Base-by-base conservation (phyloP, 2,329 filamentous ascomycete species). In the Bipolaris gigantea region DNA sequence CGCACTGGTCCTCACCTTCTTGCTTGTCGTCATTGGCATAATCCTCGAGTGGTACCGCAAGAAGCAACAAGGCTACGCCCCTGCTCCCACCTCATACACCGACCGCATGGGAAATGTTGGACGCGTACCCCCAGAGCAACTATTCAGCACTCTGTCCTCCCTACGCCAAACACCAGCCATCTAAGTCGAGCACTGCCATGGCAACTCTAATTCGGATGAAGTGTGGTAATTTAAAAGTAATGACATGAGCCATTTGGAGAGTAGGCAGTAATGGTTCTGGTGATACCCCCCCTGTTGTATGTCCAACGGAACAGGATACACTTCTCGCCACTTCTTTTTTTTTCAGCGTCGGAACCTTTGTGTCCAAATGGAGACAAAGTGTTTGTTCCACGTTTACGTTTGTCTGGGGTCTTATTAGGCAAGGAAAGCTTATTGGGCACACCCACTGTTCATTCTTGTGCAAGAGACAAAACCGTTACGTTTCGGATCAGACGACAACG, bases 51-150 rank as follows among this genome's bases (percentile, higher is more conserved):
- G 89, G 56, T 80, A 88, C 56, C 85, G 90, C 64, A 88, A 91
- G 76, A 87, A 83, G 77, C 84, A 85, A 44, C 89, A 93, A 71
- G 90, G 91, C 45, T 95, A 95, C 63, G 79, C 86, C 13, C 89
- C 87, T n/a, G 89, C 90, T 33, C 87, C 88, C 4, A 88, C 86
- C 16, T 83, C 67, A 30, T 77, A 74, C 52, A 63, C 67, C 23
- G 77, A 80, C 52, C 76, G 77, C 59, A 73, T 74, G 48, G 74
- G 72, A 58, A 81, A 82, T 55, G 73, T 83, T 57, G 73, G 72
- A 48, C 75, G 80, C 46, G 73, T 83, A 39, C 81, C 80, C n/a
- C 81, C 81, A 1, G 75, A 78, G 58, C 69, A 75, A 42, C 60
- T 75, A 6, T 73, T 75, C 49, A 69, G 72, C 16, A 73, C 69